Evolutionary conservation across 257 asterid genomes (phyloP), one percentile per base, ranked within the genome.

Genomic region (Leptodermis oblonga): DNA sequence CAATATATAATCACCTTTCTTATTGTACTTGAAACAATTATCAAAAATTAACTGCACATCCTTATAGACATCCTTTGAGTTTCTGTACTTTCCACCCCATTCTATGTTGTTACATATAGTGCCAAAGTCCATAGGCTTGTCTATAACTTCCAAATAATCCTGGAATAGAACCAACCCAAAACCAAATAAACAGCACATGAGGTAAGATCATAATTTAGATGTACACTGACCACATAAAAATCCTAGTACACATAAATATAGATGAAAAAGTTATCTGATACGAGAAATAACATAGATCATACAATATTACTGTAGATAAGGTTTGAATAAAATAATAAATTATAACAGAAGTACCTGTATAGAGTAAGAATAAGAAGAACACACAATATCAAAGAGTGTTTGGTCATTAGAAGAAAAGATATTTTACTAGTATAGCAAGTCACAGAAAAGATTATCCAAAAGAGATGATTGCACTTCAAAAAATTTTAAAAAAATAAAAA

Each of bases 61-160:
- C n/a, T n/a, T n/a, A n/a, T n/a, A n/a, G n/a, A n/a, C n/a, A n/a
- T n/a, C n/a, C n/a, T n/a, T n/a, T n/a, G n/a, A n/a, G n/a, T n/a
- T n/a, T n/a, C n/a, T n/a, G n/a, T n/a, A n/a, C n/a, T n/a, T n/a
- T n/a, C n/a, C n/a, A n/a, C n/a, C n/a, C n/a, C n/a, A n/a, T n/a
- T n/a, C n/a, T n/a, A n/a, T n/a, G n/a, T n/a, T n/a, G n/a, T n/a
- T n/a, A n/a, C n/a, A n/a, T n/a, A n/a, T n/a, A n/a, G n/a, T n/a
- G n/a, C n/a, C n/a, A n/a, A n/a, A n/a, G n/a, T n/a, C n/a, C n/a
- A n/a, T n/a, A n/a, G n/a, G n/a, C n/a, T n/a, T n/a, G n/a, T n/a
- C n/a, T n/a, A n/a, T n/a, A n/a, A n/a, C n/a, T n/a, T 92, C 96
- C 72, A 88, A 88, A 77, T 92, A 92, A 78, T 90, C 98, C 98